Conservation (phyloP, 2,329 filamentous ascomycete genomes). For the Tolypocladium inflatum region DNA sequence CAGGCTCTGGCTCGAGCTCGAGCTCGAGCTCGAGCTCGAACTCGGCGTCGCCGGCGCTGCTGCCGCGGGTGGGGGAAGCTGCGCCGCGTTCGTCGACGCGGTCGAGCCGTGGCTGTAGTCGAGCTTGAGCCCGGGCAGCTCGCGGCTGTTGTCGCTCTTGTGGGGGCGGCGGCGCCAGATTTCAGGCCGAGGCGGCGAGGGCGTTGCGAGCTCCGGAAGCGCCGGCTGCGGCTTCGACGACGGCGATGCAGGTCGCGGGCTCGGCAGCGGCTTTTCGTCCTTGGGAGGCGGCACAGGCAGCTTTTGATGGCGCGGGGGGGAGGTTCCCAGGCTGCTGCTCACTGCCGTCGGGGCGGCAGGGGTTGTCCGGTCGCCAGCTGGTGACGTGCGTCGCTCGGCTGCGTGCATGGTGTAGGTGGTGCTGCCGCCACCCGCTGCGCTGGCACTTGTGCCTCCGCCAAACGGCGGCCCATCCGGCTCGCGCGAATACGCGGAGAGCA, state of each 20-base stretch:
- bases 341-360: not conserved
- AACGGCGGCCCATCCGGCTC: conserved; percentile 25
- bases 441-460: not conserved
- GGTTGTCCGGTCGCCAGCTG: not conserved
- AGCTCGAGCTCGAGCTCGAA: not conserved
- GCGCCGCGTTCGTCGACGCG: conserved; percentile 16
- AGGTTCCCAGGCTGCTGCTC: conserved; percentile 1
- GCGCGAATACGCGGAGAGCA: conserved; percentile 45
- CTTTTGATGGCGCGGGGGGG: conserved; percentile 3
- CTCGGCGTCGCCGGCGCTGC: not conserved
- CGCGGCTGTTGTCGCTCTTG: conserved; percentile 35
- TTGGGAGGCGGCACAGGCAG: conserved; percentile 16
- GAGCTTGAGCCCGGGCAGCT: conserved; percentile 39
- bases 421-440: not conserved
- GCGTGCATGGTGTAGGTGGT: not conserved
- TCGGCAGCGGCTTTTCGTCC: conserved; percentile 8
- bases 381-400: not conserved
- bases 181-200: conserved; percentile 20
- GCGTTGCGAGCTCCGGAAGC: conserved; percentile 9
- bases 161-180: conserved; percentile 42
- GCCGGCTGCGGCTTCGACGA: conserved; percentile 4
- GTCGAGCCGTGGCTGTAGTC: conserved; percentile 41
- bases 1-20: not conserved
- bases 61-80: not conserved
- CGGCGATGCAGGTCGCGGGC: not conserved